A percentile compares a stretch with the other conserved stretches of the same genome.
Conservation (phyloP, 805 yeast genomes). For the Nakazawaea wickerhamii region DNA sequence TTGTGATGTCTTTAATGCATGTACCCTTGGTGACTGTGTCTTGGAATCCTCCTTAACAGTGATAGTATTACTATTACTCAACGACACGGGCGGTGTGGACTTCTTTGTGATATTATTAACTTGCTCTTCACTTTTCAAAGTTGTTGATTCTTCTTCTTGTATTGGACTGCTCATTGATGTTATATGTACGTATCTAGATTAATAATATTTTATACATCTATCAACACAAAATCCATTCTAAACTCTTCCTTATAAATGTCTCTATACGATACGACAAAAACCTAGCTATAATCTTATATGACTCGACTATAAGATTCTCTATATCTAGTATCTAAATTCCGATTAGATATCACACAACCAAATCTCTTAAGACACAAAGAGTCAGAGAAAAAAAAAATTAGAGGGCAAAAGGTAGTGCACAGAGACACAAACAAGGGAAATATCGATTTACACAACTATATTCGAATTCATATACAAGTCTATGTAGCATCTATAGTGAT, state of each 20-base stretch:
- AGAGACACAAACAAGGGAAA: too few species aligned
- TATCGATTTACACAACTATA: too few species aligned
- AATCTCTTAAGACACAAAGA: too few species aligned
- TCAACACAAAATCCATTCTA: not conserved
- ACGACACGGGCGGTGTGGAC: constrained; percentile 4
- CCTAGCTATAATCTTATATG: too few species aligned
- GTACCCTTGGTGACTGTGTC: not conserved
- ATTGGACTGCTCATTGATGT: not conserved
- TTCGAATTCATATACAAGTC: not conserved
- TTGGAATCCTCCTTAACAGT: not conserved
- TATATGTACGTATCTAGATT: not conserved
- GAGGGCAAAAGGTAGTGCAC: too few species aligned
- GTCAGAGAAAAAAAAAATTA: too few species aligned
- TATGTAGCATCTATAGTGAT: constrained; percentile 11
- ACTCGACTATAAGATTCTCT: too few species aligned
- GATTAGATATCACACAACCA: too few species aligned
- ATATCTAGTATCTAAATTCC: too few species aligned
- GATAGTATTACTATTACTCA: constrained; percentile 1
- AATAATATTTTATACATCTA: not conserved
- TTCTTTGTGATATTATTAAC: not conserved
- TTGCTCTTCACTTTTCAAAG: constrained; percentile 12
- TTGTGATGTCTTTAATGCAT: not conserved
- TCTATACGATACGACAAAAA: too few species aligned
- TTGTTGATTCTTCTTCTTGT: constrained; percentile 8
- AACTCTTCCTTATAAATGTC: too few species aligned